phyloP scores from a whole-genome alignment of 2,329 filamentous ascomycete species.

The Botryotinia convoluta region DNA sequence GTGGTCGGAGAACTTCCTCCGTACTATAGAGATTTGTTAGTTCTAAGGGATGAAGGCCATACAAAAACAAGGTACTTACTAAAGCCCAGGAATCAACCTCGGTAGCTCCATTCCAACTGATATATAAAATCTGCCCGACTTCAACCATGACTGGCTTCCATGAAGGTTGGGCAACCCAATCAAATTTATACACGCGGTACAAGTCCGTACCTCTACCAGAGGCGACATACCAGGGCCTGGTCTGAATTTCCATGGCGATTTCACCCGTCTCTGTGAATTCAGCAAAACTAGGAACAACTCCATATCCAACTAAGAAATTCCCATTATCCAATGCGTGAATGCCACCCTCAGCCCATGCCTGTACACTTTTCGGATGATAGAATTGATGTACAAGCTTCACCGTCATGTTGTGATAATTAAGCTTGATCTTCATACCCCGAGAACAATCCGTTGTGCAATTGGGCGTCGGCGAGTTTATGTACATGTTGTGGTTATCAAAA shows the following conservation, averaged over 20 bases:
- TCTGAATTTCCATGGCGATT: slow-evolving; percentile 44
- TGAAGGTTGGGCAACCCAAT: slow-evolving; percentile 34
- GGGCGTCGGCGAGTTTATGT: slow-evolving; percentile 16
- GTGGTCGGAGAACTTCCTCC: not conserved
- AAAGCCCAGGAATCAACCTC: slow-evolving; percentile 32
- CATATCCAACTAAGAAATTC: slow-evolving; percentile 50
- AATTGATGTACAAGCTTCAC: slow-evolving; percentile 43
- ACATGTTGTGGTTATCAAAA: slow-evolving; percentile 38
- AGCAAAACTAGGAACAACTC: slow-evolving; percentile 48
- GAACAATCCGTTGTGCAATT: slow-evolving; percentile 2
- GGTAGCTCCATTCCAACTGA: slow-evolving; percentile 40
- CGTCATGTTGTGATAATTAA: slow-evolving; percentile 45
- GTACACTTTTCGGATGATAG: slow-evolving; percentile 40
- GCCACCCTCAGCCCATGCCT: slow-evolving; percentile 45
- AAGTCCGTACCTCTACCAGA: slow-evolving; percentile 27
- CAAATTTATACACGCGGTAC: slow-evolving; percentile 35
- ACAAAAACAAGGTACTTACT: slow-evolving; percentile 12
- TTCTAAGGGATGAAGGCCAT: not conserved
- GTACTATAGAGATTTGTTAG: not conserved
- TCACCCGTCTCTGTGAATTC: slow-evolving; percentile 45
- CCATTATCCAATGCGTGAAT: slow-evolving; percentile 45
- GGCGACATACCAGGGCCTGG: slow-evolving; percentile 38
- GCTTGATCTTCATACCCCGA: slow-evolving; percentile 41
- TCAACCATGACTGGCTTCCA: slow-evolving; percentile 30
- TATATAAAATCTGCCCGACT: slow-evolving; percentile 31